Base-by-base conservation (phyloP, 2,329 filamentous ascomycete genomes). In the Pyrenochaeta sp. region DNA sequence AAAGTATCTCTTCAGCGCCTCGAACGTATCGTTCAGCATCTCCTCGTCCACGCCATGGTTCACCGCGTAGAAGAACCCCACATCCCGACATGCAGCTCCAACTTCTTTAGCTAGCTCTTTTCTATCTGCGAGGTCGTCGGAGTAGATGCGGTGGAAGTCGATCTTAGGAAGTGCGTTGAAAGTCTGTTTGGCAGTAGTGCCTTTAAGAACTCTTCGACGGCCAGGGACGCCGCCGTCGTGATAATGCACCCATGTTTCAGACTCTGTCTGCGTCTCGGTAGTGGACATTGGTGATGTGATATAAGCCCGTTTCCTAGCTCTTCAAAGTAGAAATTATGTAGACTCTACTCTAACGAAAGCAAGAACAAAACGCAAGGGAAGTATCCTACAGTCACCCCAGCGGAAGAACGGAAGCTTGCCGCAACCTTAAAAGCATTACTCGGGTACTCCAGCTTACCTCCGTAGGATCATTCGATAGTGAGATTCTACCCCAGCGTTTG, bases 21-120 rank as follows among this genome's bases (percentile, higher is more conserved):
- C 58, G 25, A 76, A 75, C 0, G 74, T 77, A 6, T 68, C 65
- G 7, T 69, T 61, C 36, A 76, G 49, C 24, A 74, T 27, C 5
- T 58, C 48, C 10, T 73, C 63, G 15, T 73, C 65, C 2, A 77
- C 68, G 4, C 72, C 67, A 42, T 73, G 67, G 50, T 75, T 74
- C 1, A 72, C 69, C 0, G 72, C 72, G 51, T 73, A 74, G 51
- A 76, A 75, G 62, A 76, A 76, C 0, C 73, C 73, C 2, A 75
- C 64, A 37, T 74, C 66, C 44, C 69, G 65, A 58, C 72, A 77
- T 1, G 75, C 75, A 19, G 63, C 64, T 5, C 71, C 71, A 2
- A 78, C 70, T 58, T 77, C 70, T 9, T 54, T 60, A 1, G 69
- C 71, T 15, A 76, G 43, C 42, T 66, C 62, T 57, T 71, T 66